Conservation (phyloP, 2,329 filamentous ascomycete species). For the Coleophoma crateriformis region DNA sequence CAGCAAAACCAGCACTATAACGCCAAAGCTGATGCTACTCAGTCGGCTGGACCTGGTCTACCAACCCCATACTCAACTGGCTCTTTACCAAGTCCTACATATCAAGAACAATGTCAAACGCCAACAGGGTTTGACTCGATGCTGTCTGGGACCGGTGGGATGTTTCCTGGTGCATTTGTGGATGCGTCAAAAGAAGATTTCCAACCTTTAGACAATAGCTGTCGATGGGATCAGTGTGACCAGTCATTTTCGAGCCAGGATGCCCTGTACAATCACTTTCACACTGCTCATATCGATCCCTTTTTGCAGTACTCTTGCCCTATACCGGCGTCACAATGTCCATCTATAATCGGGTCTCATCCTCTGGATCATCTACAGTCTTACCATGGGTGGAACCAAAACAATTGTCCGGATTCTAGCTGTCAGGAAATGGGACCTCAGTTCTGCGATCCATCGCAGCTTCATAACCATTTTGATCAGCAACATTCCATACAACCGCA, state of each 20-base stretch:
- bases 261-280: slow-evolving; percentile 20
- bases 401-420: slow-evolving; percentile 20
- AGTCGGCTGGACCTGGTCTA: background rate
- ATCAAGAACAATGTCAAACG: background rate
- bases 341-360: slow-evolving; percentile 13
- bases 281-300: slow-evolving; percentile 22
- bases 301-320: slow-evolving; percentile 22
- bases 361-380: slow-evolving; percentile 20
- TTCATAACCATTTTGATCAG: slow-evolving; percentile 24
- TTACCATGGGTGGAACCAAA: slow-evolving; percentile 18
- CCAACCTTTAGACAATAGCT: background rate
- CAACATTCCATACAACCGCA: slow-evolving; percentile 20
- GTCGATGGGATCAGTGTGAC: slow-evolving; percentile 19
- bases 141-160: background rate
- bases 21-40: slow-evolving; percentile 35
- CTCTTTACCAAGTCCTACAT: background rate
- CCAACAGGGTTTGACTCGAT: background rate
- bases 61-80: background rate
- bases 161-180: background rate
- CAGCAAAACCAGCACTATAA: too few species aligned
- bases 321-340: slow-evolving; percentile 16
- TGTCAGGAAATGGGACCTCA: slow-evolving; percentile 10
- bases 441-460: slow-evolving; percentile 15
- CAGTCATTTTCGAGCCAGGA: slow-evolving; percentile 13
- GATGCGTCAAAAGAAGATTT: background rate